phyloP scores from a whole-genome alignment of 768 basidiomycete genomes.

The Sporobolomyces pararoseus region DNA sequence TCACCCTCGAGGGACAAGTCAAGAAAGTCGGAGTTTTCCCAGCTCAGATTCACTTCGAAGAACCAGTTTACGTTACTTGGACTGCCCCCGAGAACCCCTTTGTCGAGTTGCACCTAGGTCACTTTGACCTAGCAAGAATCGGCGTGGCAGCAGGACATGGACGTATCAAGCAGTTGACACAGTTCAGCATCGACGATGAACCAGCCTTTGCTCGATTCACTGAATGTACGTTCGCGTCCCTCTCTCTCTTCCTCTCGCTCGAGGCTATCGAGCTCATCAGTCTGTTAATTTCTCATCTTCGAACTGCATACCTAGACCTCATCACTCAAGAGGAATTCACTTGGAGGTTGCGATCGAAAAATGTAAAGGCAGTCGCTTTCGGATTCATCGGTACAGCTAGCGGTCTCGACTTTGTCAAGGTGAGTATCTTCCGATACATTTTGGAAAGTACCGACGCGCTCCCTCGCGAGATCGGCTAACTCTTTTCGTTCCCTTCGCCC shows the following conservation, averaged over 20 bases:
- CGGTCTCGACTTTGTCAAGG: conserved; percentile 64
- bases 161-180: conserved; percentile 59
- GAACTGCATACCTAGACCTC: conserved; percentile 49
- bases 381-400: conserved; percentile 59
- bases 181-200: conserved; percentile 60
- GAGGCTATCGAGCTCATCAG: too few species aligned
- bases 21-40: conserved; percentile 65
- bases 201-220: conserved; percentile 63
- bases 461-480: conserved; percentile 1
- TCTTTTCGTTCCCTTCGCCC: background rate
- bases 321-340: conserved; percentile 67
- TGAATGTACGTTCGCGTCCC: conserved; percentile 44
- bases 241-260: too few species aligned
- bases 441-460: background rate
- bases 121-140: conserved; percentile 56
- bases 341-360: conserved; percentile 61
- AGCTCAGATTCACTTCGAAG: conserved; percentile 62
- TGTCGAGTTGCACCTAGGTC: conserved; percentile 58
- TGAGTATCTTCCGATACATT: conserved; percentile 23
- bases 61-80: conserved; percentile 61
- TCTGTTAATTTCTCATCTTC: too few species aligned
- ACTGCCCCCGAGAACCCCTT: conserved; percentile 52
- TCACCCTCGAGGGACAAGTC: conserved; percentile 49
- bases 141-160: conserved; percentile 54
- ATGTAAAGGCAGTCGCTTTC: conserved; percentile 62